Conservation (phyloP, 2,329 filamentous ascomycete genomes). For the Myriosclerotinia curreyana region DNA sequence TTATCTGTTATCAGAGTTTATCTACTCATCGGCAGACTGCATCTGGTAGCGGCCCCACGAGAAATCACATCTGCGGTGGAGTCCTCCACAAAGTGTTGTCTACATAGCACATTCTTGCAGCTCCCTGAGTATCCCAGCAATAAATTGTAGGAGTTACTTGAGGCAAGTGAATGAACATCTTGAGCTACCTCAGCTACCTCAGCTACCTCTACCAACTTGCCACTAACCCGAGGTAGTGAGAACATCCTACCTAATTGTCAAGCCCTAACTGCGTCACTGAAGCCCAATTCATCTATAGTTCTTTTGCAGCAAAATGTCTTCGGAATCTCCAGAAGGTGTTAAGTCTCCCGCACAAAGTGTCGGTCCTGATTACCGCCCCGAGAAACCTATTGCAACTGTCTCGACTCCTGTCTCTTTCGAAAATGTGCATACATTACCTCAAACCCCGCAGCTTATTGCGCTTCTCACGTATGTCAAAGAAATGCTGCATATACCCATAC, state of each 20-base stretch:
- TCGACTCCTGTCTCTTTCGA: slow-evolving; percentile 77
- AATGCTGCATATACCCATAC: neutral
- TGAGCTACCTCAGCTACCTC: neutral
- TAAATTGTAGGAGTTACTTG: neutral
- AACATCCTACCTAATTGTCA: slow-evolving; percentile 12
- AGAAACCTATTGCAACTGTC: slow-evolving; percentile 83
- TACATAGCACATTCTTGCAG: slow-evolving; percentile 10
- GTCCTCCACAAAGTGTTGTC: slow-evolving; percentile 15
- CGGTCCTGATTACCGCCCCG: slow-evolving; percentile 74
- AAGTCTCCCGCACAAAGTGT: slow-evolving; percentile 53
- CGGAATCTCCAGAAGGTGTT: slow-evolving; percentile 8
- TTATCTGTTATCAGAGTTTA: slow-evolving; percentile 19
- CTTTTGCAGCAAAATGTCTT: slow-evolving; percentile 12
- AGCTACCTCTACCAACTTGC: neutral
- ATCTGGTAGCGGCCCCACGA: slow-evolving; percentile 14
- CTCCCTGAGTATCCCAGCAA: neutral
- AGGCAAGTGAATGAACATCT: slow-evolving; percentile 17
- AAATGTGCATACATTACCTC: slow-evolving; percentile 85
- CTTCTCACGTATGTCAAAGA: slow-evolving; percentile 76
- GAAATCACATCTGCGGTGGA: slow-evolving; percentile 10
- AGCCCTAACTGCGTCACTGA: slow-evolving; percentile 2
- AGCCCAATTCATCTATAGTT: neutral
- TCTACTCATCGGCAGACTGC: slow-evolving; percentile 16
- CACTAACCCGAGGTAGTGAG: slow-evolving; percentile 1
- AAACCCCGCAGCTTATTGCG: slow-evolving; percentile 95